These are phyloP conservation scores for Biscutella laevigata DNA, from an alignment of 441 rosid genomes.

Conservation along the genomic window DNA sequence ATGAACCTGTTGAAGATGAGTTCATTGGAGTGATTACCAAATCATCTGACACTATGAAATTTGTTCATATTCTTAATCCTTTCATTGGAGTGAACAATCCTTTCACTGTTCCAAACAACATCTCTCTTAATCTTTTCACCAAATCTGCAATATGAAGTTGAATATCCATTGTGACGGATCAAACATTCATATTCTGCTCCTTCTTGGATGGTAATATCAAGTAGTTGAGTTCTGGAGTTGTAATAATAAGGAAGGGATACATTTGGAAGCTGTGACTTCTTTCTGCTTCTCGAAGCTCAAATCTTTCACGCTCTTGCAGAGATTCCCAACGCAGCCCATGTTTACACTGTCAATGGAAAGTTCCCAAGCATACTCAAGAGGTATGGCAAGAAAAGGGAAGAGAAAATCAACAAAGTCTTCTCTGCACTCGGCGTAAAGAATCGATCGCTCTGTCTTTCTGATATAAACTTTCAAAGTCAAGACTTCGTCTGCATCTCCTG, in stretches of 20 bases:
- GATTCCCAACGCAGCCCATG: constrained; percentile 7
- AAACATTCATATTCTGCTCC: not conserved
- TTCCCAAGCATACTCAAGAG: constrained; percentile 10
- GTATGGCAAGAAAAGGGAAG: constrained; percentile 14
- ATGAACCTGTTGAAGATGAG: constrained; percentile 14
- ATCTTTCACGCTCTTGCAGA: not conserved
- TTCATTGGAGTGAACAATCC: too few relatives aligned
- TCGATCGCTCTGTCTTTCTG: not conserved
- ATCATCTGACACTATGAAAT: constrained; percentile 23
- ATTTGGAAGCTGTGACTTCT: not conserved
- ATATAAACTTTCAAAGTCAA: not conserved
- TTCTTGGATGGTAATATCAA: not conserved
- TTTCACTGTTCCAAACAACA: not conserved
- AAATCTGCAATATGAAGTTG: too few relatives aligned
- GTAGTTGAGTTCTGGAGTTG: not conserved
- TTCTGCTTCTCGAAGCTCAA: not conserved
- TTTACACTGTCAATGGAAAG: not conserved
- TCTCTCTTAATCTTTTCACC: not conserved
- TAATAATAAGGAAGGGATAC: constrained; percentile 12
- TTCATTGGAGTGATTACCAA: constrained; percentile 9
- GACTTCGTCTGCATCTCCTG: not conserved
- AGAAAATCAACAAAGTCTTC: constrained; percentile 19
- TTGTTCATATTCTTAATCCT: too few relatives aligned
- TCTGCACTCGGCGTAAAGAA: constrained; percentile 16
- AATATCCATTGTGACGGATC: too few relatives aligned